These are phyloP conservation scores for Annulohypoxylon moriforme DNA, from an alignment of 495 filamentous ascomycete species.

Conservation along the genomic window DNA sequence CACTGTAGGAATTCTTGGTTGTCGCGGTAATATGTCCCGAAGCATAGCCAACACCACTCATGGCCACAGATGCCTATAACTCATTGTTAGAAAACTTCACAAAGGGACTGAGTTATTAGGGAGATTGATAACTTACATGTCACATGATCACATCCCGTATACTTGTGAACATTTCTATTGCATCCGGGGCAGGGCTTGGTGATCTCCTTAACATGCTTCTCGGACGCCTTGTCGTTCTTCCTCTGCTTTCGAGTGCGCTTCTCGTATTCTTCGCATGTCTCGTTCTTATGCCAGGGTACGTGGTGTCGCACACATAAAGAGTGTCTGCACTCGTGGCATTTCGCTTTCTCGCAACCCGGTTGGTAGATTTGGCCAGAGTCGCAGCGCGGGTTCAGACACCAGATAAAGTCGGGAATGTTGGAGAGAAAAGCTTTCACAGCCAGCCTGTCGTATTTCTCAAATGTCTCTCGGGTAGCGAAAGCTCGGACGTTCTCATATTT, in stretches of 20 bases:
- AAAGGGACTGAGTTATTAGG: background rate
- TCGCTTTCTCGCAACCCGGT: slow-evolving; percentile 50
- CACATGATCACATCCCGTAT: slow-evolving; percentile 62
- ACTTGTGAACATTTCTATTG: slow-evolving; percentile 55
- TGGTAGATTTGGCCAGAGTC: slow-evolving; percentile 58
- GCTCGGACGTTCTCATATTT: slow-evolving; percentile 49
- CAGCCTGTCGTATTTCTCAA: slow-evolving; percentile 51
- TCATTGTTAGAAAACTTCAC: slow-evolving; percentile 1
- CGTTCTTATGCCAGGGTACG: slow-evolving; percentile 59
- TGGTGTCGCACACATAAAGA: slow-evolving; percentile 57
- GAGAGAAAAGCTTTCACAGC: slow-evolving; percentile 47
- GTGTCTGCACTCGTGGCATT: slow-evolving; percentile 53
- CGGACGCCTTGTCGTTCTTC: slow-evolving; percentile 53
- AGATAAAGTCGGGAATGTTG: slow-evolving; percentile 52
- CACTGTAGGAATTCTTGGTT: slow-evolving; percentile 48
- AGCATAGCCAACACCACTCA: slow-evolving; percentile 61
- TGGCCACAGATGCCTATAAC: slow-evolving; percentile 53
- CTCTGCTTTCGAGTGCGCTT: slow-evolving; percentile 41
- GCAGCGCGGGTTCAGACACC: slow-evolving; percentile 56
- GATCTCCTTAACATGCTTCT: slow-evolving; percentile 51
- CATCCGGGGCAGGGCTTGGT: slow-evolving; percentile 60
- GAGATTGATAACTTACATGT: slow-evolving; percentile 50
- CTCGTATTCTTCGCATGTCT: slow-evolving; percentile 63
- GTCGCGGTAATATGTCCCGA: slow-evolving; percentile 48
- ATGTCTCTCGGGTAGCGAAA: slow-evolving; percentile 46